Evolutionary conservation across 176 grass and related monocot genomes (phyloP).

Genomic region (Hyparrhenia diplandra): DNA sequence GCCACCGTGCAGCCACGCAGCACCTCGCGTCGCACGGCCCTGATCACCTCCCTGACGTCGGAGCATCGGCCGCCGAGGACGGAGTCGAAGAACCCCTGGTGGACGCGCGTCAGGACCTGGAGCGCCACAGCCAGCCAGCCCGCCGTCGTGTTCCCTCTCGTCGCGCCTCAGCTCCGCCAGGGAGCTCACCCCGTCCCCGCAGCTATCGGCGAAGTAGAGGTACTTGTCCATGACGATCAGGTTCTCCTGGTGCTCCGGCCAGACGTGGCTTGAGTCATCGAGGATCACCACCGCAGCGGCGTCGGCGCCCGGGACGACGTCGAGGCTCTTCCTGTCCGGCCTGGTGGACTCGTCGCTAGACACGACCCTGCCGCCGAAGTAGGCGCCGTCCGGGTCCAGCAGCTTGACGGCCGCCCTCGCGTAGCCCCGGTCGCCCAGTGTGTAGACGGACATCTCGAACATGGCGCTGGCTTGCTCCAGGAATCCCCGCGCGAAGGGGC

Average conservation of each 20-base stretch:
- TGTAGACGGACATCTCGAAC: conserved; percentile 74
- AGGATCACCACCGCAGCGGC: conserved; percentile 47
- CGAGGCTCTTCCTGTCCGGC: conserved; percentile 46
- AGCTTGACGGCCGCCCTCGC: conserved; percentile 46
- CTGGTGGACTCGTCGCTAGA: conserved; percentile 41
- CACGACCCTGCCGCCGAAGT: conserved; percentile 53
- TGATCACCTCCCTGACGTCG: conserved; percentile 20
- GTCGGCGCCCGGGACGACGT: conserved; percentile 47
- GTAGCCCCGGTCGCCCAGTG: conserved; percentile 46
- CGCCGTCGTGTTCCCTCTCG: conserved; percentile 53
- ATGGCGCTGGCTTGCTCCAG: conserved; percentile 53
- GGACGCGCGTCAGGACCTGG: conserved; percentile 41
- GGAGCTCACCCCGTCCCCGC: conserved; percentile 6
- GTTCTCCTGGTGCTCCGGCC: conserved; percentile 56
- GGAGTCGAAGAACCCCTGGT: conserved; percentile 37
- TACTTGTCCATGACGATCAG: conserved; percentile 59
- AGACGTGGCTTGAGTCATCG: conserved; percentile 49
- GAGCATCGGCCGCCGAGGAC: not conserved
- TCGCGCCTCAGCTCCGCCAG: conserved; percentile 48
- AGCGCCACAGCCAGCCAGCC: conserved; percentile 47
- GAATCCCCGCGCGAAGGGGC: conserved; percentile 52
- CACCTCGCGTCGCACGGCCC: not conserved
- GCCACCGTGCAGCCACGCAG: not conserved
- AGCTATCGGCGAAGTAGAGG: conserved; percentile 50
- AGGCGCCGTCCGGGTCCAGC: conserved; percentile 56